These are phyloP conservation scores for Xylaria acuta DNA, from an alignment of 495 filamentous ascomycete species.

Conservation along the genomic window DNA sequence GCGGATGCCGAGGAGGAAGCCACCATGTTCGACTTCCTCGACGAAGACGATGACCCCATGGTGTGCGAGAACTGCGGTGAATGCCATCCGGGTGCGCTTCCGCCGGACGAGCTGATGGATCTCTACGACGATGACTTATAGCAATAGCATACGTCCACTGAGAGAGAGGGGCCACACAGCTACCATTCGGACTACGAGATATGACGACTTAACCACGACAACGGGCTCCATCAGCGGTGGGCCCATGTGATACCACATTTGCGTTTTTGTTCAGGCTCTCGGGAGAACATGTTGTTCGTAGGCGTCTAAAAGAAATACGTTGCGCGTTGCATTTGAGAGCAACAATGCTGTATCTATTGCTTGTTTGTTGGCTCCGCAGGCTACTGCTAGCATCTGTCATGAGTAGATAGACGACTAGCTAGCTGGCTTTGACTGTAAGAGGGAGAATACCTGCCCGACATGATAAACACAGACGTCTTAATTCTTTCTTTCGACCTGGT, in stretches of 20 bases:
- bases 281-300: not conserved
- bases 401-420: not conserved
- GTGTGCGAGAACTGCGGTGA: conserved; percentile 47
- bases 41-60: conserved; percentile 40
- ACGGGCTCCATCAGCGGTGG: not conserved
- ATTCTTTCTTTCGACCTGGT: not conserved
- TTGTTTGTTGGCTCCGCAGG: not conserved
- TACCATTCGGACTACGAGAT: not conserved
- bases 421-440: not conserved
- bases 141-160: not conserved
- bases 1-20: conserved; percentile 38
- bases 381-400: not conserved
- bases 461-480: not conserved
- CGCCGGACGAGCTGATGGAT: conserved; percentile 37
- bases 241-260: conserved; percentile 21
- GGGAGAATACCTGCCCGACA: not conserved
- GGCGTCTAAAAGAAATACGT: conserved; percentile 1
- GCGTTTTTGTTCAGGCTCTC: not conserved
- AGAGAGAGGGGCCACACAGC: not conserved
- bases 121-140: conserved; percentile 32
- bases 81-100: conserved; percentile 42
- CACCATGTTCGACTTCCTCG: conserved; percentile 38
- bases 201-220: conserved; percentile 10
- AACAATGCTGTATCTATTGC: not conserved
- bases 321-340: not conserved